phyloP scores from a whole-genome alignment of 164 flowering plant genomes.

The Liriodendron chinense region DNA sequence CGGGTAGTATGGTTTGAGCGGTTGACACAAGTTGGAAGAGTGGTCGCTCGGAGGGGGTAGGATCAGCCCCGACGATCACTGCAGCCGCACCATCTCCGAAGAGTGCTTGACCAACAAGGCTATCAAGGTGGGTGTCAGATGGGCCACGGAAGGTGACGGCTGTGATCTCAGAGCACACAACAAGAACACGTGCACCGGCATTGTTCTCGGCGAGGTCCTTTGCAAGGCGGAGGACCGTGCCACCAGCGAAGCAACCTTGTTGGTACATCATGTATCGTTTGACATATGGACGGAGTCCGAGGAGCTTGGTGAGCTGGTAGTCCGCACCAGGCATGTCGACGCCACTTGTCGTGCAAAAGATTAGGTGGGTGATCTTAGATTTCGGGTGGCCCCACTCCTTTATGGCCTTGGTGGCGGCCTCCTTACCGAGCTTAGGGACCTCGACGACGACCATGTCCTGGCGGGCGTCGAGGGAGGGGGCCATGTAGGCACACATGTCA shows the following conservation, averaged over 20 bases:
- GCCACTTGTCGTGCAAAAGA: constrained; percentile 23
- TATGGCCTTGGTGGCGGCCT: constrained; percentile 20
- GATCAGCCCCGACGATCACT: constrained; percentile 14
- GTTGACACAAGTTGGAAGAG: constrained; percentile 14
- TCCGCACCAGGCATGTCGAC: constrained; percentile 26
- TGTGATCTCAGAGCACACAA: constrained; percentile 19
- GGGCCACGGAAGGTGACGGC: constrained; percentile 21
- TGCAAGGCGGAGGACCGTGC: constrained; percentile 21
- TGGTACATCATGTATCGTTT: constrained; percentile 18
- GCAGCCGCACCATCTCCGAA: constrained; percentile 22
- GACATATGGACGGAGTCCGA: constrained; percentile 16
- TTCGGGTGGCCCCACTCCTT: constrained; percentile 23
- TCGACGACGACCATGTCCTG: constrained; percentile 21
- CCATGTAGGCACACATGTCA: constrained; percentile 16
- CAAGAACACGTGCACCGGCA: constrained; percentile 15
- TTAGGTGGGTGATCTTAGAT: constrained; percentile 21
- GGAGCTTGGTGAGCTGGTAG: constrained; percentile 20
- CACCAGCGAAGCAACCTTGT: constrained; percentile 22
- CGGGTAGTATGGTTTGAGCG: constrained; percentile 15
- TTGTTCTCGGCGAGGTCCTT: constrained; percentile 25
- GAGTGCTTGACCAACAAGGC: constrained; percentile 19
- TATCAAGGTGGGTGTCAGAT: constrained; percentile 15
- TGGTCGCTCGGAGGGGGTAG: constrained; percentile 1
- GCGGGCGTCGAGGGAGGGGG: constrained; percentile 19
- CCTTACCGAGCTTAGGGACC: constrained; percentile 19